Percentiles rank a stretch among this genome's conserved stretches.
phyloP scores from a whole-genome alignment of 2,329 filamentous ascomycete species.

The Colletotrichum kahawae region DNA sequence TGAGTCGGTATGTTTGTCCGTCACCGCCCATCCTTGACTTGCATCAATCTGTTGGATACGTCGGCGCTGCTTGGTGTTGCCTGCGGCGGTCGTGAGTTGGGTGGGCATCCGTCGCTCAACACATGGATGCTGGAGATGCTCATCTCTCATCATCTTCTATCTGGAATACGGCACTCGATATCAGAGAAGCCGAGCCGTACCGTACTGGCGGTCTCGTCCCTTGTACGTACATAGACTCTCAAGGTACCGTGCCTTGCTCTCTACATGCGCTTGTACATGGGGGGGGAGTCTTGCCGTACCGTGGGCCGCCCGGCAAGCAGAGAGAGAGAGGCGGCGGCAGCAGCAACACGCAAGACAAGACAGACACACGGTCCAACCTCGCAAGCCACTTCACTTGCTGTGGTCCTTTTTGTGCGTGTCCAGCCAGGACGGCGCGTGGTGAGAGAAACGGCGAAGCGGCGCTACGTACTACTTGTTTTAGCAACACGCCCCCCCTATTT shows the following conservation, averaged over 20 bases:
- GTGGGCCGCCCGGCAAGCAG: background rate
- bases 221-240: background rate
- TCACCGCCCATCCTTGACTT: conserved; percentile 13
- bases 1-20: conserved; percentile 9
- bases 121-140: background rate
- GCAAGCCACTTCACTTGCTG: background rate
- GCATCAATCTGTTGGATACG: background rate
- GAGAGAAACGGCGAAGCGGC: conserved; percentile 8
- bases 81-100: background rate
- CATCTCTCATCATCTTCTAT: background rate
- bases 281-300: background rate
- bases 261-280: background rate
- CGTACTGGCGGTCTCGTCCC: background rate
- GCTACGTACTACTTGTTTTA: background rate
- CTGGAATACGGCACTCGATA: background rate
- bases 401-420: background rate
- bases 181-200: background rate
- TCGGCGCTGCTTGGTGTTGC: background rate
- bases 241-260: background rate
- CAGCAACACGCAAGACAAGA: conserved; percentile 7
- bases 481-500: background rate
- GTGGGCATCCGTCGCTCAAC: background rate
- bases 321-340: background rate
- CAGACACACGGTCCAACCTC: background rate
- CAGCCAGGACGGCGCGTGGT: conserved; percentile 11